Evolutionary conservation across 2,329 filamentous ascomycete species (phyloP).

Genomic region (Blastomyces gilchristii): DNA sequence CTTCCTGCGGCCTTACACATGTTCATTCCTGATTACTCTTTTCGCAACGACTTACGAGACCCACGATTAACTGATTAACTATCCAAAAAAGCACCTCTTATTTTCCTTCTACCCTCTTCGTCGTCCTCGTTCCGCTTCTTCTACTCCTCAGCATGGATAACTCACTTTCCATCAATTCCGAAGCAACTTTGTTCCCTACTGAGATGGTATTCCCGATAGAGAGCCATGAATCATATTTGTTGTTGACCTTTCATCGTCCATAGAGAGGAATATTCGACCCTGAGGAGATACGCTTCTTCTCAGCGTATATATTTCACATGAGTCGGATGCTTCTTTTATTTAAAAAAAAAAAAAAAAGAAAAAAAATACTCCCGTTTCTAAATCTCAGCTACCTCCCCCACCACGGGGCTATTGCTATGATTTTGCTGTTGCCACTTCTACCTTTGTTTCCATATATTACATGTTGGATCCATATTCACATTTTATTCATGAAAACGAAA

Average conservation of each 20-base stretch:
- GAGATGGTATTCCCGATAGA: not conserved
- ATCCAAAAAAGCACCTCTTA: not conserved
- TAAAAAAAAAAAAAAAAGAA: too few relatives aligned
- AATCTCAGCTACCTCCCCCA: not conserved
- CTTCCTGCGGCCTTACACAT: not conserved
- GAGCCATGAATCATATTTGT: not conserved
- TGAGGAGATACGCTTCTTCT: not conserved
- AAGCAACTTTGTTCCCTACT: not conserved
- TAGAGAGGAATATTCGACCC: not conserved
- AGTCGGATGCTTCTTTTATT: too few relatives aligned
- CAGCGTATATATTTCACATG: not conserved
- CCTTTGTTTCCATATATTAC: not conserved
- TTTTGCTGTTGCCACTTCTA: not conserved
- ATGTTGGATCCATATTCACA: not conserved
- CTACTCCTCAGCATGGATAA: too few relatives aligned
- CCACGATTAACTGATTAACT: not conserved
- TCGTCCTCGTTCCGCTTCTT: too few relatives aligned
- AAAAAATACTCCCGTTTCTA: not conserved
- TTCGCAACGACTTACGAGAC: conserved; percentile 1
- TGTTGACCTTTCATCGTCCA: not conserved
- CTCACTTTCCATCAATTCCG: not conserved
- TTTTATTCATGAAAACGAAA: not conserved
- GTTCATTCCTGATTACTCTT: not conserved
- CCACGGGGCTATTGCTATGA: not conserved
- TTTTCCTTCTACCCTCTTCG: not conserved